Conservation (phyloP, 23 red algal species). For the Gracilaria gracilis region DNA sequence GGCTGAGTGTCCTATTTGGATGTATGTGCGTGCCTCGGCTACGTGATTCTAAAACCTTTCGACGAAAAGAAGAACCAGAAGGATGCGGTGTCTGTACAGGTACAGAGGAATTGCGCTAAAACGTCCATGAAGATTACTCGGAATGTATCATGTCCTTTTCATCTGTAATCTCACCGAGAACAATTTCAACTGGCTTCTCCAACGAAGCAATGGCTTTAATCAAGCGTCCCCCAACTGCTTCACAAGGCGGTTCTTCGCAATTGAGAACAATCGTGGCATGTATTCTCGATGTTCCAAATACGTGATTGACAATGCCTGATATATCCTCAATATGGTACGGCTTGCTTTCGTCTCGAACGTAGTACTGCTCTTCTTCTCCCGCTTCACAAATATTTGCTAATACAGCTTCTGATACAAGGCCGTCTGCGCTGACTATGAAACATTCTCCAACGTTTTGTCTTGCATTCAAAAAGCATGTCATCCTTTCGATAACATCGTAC, state of each 20-base stretch:
- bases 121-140: neutral
- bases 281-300: conserved; percentile 7
- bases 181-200: conserved; percentile 25
- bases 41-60: neutral
- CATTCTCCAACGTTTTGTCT: conserved; percentile 16
- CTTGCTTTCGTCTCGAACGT: neutral
- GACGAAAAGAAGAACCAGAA: neutral
- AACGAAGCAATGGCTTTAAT: conserved; percentile 14
- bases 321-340: conserved; percentile 25
- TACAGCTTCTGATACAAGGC: neutral
- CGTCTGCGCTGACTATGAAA: conserved; percentile 14
- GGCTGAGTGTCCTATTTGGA: too few relatives aligned
- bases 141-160: conserved; percentile 28
- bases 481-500: conserved; percentile 32
- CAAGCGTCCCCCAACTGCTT: conserved; percentile 21
- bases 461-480: conserved; percentile 19
- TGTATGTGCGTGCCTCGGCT: too few relatives aligned
- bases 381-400: conserved; percentile 9
- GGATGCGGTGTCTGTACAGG: too few relatives aligned
- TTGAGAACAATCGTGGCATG: conserved; percentile 37
- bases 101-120: neutral
- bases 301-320: conserved; percentile 20
- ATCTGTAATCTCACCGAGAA: conserved; percentile 27
- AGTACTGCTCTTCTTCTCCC: conserved; percentile 7
- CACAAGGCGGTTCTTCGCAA: conserved; percentile 21